Evolutionary conservation across 805 yeast genomes (phyloP), one percentile per base, ranked within the genome.

Genomic region (Starmerella stellata): DNA sequence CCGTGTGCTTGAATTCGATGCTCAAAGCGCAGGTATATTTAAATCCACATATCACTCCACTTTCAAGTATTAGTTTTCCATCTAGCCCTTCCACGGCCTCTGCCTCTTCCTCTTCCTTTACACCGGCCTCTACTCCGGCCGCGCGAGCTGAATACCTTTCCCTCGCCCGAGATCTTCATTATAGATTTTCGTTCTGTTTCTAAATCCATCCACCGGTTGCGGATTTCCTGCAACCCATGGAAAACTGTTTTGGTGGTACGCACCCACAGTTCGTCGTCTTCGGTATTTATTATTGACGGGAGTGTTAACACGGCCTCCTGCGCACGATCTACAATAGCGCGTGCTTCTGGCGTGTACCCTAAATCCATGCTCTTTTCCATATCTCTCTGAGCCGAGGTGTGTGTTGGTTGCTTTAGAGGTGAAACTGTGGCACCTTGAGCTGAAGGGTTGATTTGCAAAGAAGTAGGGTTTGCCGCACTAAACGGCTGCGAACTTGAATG

Each of bases 51-150:
- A n/a, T n/a, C n/a, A n/a, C n/a, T n/a, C 25, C 11, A 23, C 9
- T 23, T 7, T 23, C 25, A 23, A 11, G 9, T 23, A 23, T 7
- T 23, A 11, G 36, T 14, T n/a, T 21, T 19, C 36, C 21, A 21
- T 9, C 18, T 11, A 7, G 29, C 29, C 8, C 47, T 34, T 21
- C 47, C 47, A 2, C 51, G 38, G 19, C 51, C 51, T 4, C 51
- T 31, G 19, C 51, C 51, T 9, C 49, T 17, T 23, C 51, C 51
- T 1, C 50, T 37, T 4, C 48, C 50, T 7, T 45, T 33, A 11
- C 48, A 46, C 2, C 49, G 27, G 5, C 49, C 48, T 1, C 47
- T 29, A 14, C 39, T 41, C 1, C 44, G n/a, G 8, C 30, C 31
- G 5, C 25, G 15, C 5, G 20, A 11, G 21, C 39, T 36, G 14